Conservation (phyloP, 2,329 filamentous ascomycete genomes). For the Trichoderma guizhouense region DNA sequence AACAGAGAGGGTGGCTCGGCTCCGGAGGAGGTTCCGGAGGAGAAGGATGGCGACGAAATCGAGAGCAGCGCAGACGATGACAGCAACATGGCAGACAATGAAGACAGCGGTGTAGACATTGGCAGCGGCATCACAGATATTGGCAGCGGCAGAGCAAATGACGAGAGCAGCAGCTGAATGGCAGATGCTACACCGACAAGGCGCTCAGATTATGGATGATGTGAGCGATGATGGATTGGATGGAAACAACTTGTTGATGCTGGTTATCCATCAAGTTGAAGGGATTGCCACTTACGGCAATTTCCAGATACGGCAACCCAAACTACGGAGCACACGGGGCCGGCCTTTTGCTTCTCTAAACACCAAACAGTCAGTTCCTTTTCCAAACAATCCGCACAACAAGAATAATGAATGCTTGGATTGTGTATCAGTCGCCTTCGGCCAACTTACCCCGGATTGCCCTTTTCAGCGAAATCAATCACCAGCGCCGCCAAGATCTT, state of each 20-base stretch:
- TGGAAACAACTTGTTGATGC: neutral
- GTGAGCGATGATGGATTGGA: neutral
- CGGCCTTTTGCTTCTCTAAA: neutral
- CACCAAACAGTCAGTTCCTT: neutral
- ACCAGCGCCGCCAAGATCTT: neutral
- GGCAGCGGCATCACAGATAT: neutral
- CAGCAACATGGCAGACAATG: neutral
- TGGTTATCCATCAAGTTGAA: neutral
- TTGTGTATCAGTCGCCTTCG: neutral
- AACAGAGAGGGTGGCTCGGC: neutral
- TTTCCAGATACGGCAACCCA: neutral
- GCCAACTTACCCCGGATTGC: conserved; percentile 6
- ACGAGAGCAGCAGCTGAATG: neutral
- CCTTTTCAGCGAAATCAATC: neutral
- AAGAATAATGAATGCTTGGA: neutral
- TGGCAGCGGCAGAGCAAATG: neutral
- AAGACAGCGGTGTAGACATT: neutral
- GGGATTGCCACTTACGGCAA: neutral
- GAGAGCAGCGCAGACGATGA: neutral
- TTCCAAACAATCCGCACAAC: neutral
- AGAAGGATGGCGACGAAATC: neutral
- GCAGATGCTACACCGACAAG: neutral
- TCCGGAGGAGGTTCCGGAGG: neutral
- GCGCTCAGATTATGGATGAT: neutral
- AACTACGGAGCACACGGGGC: neutral